Evolutionary conservation across 805 yeast species (phyloP), one percentile per base, ranked within the genome.

Genomic region (Suhomyces xylopsoci): DNA sequence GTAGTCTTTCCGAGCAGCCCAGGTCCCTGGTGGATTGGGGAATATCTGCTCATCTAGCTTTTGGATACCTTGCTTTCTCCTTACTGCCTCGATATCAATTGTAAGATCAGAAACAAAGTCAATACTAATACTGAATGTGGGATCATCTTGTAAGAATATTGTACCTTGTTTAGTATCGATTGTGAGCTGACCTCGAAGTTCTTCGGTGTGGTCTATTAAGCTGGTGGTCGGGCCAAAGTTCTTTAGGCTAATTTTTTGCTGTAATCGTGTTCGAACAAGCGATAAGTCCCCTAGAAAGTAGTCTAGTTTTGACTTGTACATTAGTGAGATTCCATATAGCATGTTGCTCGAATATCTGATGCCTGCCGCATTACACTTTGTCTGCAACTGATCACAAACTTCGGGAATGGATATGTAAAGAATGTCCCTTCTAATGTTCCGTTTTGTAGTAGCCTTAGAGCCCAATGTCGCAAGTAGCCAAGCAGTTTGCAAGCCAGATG

Each of bases 291-390:
- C 59, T n/a, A 70, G 72, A 56, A 79, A 73, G 57, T 75, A 76
- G 3, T 74, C 76, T 0, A 79, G 73, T 60, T 84, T 80, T 25
- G 78, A 77, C 52, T 72, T 79, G 60, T 79, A 80, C 25, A 77
- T 68, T 45, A 82, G 55, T 1, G 81, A 67, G 1, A 80, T 66
- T 0, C 87, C 87, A 57, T 77, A 73, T 51, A 82, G 60, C 8
- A 82, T 62, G 48, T 65, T 74, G 0, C 84, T 77, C 0, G 71
- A 62, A 15, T 72, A 64, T 43, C 83, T 62, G 10, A 74, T 65
- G 2, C 50, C 47, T 4, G 50, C 54, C 4, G 53, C 45, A 14
- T 15, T 45, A 2, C 38, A 10, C 15, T 50, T 36, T 7, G n/a
- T n/a, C 1, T 50, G 38, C 22, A 64, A 52, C 5, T 62, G 58